phyloP scores from a whole-genome alignment of 1,139 yeast genomes.

The Yamadazyma taylorii region DNA sequence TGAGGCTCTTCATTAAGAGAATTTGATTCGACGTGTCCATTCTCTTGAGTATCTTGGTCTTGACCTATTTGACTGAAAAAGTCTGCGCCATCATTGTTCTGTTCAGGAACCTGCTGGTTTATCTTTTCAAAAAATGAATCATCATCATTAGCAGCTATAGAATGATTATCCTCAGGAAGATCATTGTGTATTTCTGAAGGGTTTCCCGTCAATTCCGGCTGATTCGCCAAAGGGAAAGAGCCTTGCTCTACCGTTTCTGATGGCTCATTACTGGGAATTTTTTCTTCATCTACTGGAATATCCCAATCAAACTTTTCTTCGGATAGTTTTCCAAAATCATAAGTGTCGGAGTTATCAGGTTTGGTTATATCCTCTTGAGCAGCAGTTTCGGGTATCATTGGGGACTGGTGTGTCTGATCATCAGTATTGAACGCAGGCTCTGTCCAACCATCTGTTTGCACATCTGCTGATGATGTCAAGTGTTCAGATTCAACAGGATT shows the following conservation, averaged over 20 bases:
- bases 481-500: too few relatives aligned
- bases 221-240: too few relatives aligned
- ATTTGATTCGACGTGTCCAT: too few relatives aligned
- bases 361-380: background rate
- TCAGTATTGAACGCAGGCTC: too few relatives aligned
- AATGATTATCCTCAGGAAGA: background rate
- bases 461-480: too few relatives aligned
- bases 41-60: too few relatives aligned
- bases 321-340: background rate
- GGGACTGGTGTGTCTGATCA: too few relatives aligned
- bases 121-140: background rate
- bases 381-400: background rate
- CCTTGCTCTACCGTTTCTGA: too few relatives aligned
- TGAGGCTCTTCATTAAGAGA: too few relatives aligned
- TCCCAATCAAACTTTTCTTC: conserved; percentile 2
- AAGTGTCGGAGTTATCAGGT: too few relatives aligned
- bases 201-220: background rate
- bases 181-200: background rate
- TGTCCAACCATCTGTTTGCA: too few relatives aligned
- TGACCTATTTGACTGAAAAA: conserved; percentile 3
- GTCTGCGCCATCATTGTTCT: conserved; percentile 1
- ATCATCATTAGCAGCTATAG: background rate
- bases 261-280: too few relatives aligned
- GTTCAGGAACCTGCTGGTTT: background rate
- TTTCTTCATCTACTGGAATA: background rate